These are phyloP conservation scores for Penicillium pancosmium DNA, from an alignment of 495 filamentous ascomycete genomes.

Conservation along the genomic window DNA sequence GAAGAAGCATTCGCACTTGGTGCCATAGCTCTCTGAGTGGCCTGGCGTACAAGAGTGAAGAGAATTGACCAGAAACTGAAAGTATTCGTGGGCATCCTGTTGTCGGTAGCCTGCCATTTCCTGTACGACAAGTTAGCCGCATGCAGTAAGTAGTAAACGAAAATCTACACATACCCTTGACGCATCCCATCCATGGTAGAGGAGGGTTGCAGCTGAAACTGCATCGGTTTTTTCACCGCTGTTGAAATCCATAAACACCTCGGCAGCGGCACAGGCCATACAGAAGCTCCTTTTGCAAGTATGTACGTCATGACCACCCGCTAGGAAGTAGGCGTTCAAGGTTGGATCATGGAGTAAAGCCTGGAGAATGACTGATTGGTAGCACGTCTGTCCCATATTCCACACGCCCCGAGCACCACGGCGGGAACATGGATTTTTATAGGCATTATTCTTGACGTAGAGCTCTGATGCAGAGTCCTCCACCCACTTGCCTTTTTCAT, in stretches of 20 bases:
- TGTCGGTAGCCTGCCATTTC: slow-evolving; percentile 88
- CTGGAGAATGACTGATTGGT: slow-evolving; percentile 89
- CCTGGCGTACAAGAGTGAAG: slow-evolving; percentile 60
- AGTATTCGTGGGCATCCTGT: slow-evolving; percentile 94
- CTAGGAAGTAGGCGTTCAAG: slow-evolving; percentile 82
- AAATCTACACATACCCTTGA: slow-evolving; percentile 20
- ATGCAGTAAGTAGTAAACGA: neutral
- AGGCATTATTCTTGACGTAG: slow-evolving; percentile 47
- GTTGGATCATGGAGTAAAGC: slow-evolving; percentile 86
- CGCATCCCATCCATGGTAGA: slow-evolving; percentile 44
- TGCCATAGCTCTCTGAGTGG: slow-evolving; percentile 54
- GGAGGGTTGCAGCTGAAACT: slow-evolving; percentile 79
- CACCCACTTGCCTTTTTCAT: slow-evolving; percentile 25
- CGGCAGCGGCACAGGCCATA: slow-evolving; percentile 83
- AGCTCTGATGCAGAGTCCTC: slow-evolving; percentile 41
- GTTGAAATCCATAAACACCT: slow-evolving; percentile 91
- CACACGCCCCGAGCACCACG: slow-evolving; percentile 79
- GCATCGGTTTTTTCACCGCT: slow-evolving; percentile 77
- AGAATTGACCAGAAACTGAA: slow-evolving; percentile 87
- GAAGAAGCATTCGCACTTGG: slow-evolving; percentile 80
- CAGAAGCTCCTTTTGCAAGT: slow-evolving; percentile 65
- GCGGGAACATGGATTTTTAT: slow-evolving; percentile 46
- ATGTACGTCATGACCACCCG: slow-evolving; percentile 73
- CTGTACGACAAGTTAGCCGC: slow-evolving; percentile 54
- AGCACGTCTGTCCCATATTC: slow-evolving; percentile 93